Percentiles rank a stretch among this genome's conserved stretches.
phyloP scores from a whole-genome alignment of 768 basidiomycete species.

The Xerocomellus dryophilus region DNA sequence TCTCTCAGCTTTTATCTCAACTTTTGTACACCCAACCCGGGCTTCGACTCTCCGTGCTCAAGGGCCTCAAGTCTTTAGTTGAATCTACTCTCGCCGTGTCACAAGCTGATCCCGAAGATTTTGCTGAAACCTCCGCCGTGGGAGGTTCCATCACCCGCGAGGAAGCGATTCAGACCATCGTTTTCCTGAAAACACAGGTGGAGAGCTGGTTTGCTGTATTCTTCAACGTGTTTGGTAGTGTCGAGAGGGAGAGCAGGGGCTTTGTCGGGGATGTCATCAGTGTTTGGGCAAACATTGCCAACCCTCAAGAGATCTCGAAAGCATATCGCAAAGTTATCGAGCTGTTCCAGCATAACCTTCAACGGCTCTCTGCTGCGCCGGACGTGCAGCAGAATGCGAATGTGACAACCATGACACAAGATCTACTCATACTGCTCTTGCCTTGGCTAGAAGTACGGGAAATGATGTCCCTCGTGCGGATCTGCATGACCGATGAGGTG shows the following conservation, averaged over 20 bases:
- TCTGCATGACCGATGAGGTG: slow-evolving; percentile 66
- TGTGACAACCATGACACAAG: slow-evolving; percentile 64
- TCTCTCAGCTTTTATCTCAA: slow-evolving; percentile 89
- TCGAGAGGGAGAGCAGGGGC: slow-evolving; percentile 68
- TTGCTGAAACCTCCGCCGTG: slow-evolving; percentile 25
- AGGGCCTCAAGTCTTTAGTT: slow-evolving; percentile 75
- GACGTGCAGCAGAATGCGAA: slow-evolving; percentile 37
- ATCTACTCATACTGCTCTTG: slow-evolving; percentile 81
- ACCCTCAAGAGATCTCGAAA: slow-evolving; percentile 71
- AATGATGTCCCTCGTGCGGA: slow-evolving; percentile 58
- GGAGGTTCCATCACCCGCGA: slow-evolving; percentile 44
- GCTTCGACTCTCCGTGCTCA: slow-evolving; percentile 78
- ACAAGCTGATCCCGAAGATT: slow-evolving; percentile 28
- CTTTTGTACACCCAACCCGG: slow-evolving; percentile 87
- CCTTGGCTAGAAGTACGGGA: slow-evolving; percentile 68
- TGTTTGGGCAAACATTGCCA: slow-evolving; percentile 82
- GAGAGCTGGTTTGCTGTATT: slow-evolving; percentile 94
- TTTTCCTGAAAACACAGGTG: slow-evolving; percentile 69
- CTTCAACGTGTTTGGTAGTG: slow-evolving; percentile 93
- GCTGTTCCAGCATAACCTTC: slow-evolving; percentile 65
- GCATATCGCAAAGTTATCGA: slow-evolving; percentile 77
- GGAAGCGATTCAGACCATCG: slow-evolving; percentile 64
- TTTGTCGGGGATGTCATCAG: slow-evolving; percentile 86
- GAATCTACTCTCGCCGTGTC: slow-evolving; percentile 70
- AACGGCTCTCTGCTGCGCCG: slow-evolving; percentile 34